phyloP scores from a whole-genome alignment of 1,284 basidiomycete species.

The Porodaedalea pini region DNA sequence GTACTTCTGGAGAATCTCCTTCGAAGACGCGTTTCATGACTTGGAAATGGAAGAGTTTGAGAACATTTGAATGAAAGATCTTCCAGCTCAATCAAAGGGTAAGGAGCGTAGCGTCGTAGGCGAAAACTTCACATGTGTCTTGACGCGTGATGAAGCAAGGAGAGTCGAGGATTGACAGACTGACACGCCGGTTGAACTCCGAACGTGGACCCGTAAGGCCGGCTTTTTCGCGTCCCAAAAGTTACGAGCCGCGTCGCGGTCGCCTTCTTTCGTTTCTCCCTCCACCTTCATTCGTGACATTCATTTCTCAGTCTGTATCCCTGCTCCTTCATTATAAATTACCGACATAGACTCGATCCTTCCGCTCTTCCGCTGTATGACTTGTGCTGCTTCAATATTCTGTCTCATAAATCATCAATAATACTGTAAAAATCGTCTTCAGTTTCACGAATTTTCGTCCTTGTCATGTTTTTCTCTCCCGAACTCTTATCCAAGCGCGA shows the following conservation, averaged over 20 bases:
- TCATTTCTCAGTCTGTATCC: background rate
- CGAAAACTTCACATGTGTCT: background rate
- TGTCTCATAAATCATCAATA: too few species aligned
- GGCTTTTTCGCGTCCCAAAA: background rate
- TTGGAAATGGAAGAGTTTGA: too few species aligned
- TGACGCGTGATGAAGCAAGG: background rate
- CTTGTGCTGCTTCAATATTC: too few species aligned
- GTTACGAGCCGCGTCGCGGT: background rate
- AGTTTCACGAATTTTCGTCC: background rate
- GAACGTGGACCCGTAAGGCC: background rate
- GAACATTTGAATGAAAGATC: too few species aligned
- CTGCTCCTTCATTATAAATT: background rate
- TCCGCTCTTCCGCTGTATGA: too few species aligned
- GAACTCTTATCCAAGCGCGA: constrained; percentile 72
- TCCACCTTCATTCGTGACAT: too few species aligned
- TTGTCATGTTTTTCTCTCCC: constrained; percentile 73
- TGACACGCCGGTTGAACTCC: too few species aligned
- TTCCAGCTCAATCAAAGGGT: background rate
- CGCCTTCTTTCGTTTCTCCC: background rate
- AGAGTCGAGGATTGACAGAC: too few species aligned
- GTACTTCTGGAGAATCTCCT: background rate
- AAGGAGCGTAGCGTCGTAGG: too few species aligned
- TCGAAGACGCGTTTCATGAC: background rate
- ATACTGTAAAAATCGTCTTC: too few species aligned
- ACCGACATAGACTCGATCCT: background rate